phyloP scores from a whole-genome alignment of 2,329 filamentous ascomycete species.

The Diaporthe eres region DNA sequence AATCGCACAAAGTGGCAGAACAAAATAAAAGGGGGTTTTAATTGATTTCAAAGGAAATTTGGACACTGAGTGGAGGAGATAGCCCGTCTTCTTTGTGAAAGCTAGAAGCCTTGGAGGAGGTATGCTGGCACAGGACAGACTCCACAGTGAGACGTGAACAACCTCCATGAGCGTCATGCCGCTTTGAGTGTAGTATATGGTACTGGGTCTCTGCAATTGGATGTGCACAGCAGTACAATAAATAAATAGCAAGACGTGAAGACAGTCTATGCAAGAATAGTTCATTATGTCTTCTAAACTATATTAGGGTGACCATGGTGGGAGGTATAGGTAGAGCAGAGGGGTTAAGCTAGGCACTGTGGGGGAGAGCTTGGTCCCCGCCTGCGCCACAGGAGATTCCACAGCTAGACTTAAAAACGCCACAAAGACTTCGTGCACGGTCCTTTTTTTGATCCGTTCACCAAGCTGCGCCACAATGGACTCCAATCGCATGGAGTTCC shows the following conservation, averaged over 20 bases:
- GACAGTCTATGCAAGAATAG: not conserved
- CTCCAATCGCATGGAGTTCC: not conserved
- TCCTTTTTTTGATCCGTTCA: not conserved
- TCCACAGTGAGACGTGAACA: not conserved
- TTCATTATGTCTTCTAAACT: not conserved
- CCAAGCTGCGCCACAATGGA: slow-evolving; percentile 32
- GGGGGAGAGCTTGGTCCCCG: not conserved
- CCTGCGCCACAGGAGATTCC: slow-evolving; percentile 10
- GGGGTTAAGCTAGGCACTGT: not conserved
- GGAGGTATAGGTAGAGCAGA: not conserved
- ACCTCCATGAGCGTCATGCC: not conserved
- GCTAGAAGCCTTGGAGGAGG: too few species aligned
- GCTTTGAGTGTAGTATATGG: too few species aligned
- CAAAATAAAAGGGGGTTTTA: too few species aligned
- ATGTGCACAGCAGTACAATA: not conserved
- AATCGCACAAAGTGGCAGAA: not conserved
- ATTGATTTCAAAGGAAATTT: not conserved
- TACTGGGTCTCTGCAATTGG: not conserved
- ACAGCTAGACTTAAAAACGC: too few species aligned
- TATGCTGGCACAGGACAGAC: too few species aligned
- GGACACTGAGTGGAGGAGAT: not conserved
- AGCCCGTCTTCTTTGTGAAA: not conserved
- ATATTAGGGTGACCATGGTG: not conserved
- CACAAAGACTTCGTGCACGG: not conserved
- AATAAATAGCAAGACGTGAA: not conserved